Conservation (phyloP, 106 monocot species). For the Allium cepa region DNA sequence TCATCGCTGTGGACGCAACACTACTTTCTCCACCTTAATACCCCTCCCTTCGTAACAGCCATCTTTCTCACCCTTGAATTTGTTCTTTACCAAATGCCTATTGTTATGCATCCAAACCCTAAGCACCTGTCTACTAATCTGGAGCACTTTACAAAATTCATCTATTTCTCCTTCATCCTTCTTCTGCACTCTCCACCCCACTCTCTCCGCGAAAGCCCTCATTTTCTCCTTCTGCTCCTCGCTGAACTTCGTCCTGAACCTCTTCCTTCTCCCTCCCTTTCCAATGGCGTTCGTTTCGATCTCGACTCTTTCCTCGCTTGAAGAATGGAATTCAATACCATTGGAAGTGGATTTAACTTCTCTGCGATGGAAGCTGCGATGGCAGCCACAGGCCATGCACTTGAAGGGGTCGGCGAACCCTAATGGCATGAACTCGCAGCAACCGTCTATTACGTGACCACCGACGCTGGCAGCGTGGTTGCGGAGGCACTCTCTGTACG, state of each 20-base stretch:
- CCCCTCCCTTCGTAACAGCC: background rate
- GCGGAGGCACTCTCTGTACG: constrained; percentile 42
- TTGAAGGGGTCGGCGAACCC: constrained; percentile 21
- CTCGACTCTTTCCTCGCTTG: constrained; percentile 29
- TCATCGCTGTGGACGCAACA: background rate
- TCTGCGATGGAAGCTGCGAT: constrained; percentile 75
- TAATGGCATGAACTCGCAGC: constrained; percentile 51
- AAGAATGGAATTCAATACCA: constrained; percentile 21
- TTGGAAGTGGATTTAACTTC: constrained; percentile 12
- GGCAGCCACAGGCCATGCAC: constrained; percentile 87
- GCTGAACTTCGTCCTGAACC: constrained; percentile 45
- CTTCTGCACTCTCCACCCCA: constrained; percentile 42
- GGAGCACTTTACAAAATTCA: constrained; percentile 29
- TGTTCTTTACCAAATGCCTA: constrained; percentile 18
- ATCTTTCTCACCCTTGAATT: background rate
- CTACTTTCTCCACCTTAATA: no score
- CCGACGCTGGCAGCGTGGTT: constrained; percentile 61
- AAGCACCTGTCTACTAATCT: constrained; percentile 31
- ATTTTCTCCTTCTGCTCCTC: constrained; percentile 43
- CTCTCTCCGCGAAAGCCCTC: constrained; percentile 28
- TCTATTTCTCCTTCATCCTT: constrained; percentile 30
- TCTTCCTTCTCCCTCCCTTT: constrained; percentile 16
- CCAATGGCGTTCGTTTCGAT: constrained; percentile 1
- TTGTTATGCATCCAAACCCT: constrained; percentile 67
- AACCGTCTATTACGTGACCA: constrained; percentile 49